phyloP scores from a whole-genome alignment of 176 grass and related monocot genomes.

The Echinochloa phyllopogon region DNA sequence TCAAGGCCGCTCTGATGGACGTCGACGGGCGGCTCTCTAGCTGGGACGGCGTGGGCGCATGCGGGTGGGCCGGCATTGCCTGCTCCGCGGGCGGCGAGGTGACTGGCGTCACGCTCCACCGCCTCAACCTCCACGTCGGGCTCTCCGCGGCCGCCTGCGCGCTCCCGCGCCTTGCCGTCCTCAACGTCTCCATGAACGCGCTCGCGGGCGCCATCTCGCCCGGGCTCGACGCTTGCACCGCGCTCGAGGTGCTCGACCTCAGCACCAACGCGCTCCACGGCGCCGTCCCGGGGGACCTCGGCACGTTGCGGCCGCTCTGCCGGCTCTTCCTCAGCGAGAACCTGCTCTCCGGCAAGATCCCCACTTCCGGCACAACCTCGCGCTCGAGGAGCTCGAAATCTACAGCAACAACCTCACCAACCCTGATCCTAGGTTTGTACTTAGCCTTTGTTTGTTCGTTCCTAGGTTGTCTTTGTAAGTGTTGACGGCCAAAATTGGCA shows the following conservation, averaged over 20 bases:
- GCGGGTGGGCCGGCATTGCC: slow-evolving; percentile 74
- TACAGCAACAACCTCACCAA: too few species aligned
- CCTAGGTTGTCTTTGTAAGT: too few species aligned
- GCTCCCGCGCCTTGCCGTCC: slow-evolving; percentile 57
- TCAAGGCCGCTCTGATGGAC: slow-evolving; percentile 60
- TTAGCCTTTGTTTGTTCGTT: too few species aligned
- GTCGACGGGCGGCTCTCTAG: slow-evolving; percentile 49
- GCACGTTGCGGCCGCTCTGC: slow-evolving; percentile 56
- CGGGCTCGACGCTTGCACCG: slow-evolving; percentile 51
- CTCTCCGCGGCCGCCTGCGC: slow-evolving; percentile 67
- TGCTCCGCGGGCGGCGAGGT: slow-evolving; percentile 64
- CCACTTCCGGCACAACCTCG: too few species aligned
- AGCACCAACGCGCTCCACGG: slow-evolving; percentile 76
- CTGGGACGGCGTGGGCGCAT: slow-evolving; percentile 57
- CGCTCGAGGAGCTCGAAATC: too few species aligned
- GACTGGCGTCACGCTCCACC: slow-evolving; percentile 57
- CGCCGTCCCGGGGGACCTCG: slow-evolving; percentile 53
- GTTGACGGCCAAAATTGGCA: too few species aligned
- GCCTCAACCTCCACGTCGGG: slow-evolving; percentile 63
- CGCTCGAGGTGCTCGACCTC: slow-evolving; percentile 82
- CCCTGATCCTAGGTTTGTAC: too few species aligned
- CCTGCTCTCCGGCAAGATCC: slow-evolving; percentile 59
- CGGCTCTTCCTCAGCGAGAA: slow-evolving; percentile 88
- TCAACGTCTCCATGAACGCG: slow-evolving; percentile 76
- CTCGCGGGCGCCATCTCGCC: slow-evolving; percentile 56